Evolutionary conservation across 2,329 filamentous ascomycete genomes (phyloP), one percentile per base, ranked within the genome.

Genomic region (Purpureocillium lavendulum): DNA sequence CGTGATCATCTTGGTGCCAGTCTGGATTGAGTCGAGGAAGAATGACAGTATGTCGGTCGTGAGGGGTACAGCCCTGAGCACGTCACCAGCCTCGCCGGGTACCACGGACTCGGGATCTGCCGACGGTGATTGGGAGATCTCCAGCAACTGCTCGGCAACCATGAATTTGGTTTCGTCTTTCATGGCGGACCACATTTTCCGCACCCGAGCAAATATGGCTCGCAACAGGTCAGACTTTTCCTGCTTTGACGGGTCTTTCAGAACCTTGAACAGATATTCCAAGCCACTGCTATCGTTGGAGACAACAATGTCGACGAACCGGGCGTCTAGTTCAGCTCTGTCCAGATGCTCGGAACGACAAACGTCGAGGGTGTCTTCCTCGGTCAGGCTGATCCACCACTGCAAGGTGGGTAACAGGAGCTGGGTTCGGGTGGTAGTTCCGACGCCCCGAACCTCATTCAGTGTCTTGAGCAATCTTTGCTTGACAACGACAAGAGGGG

Each of bases 11-110:
- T 84, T 79, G 3, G 80, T 73, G n/a, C 82, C 76, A 12, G 78
- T 80, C 41, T 87, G 83, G 31, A 95, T 73, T 17, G 77, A 80
- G 46, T 84, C 75, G 7, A 95, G 64, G 60, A 94, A 87, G 35
- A 73, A 71, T 1, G 79, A 66, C 8, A 96, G 71, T 17, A 87
- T 80, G 24, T 80, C 69, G 0, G 84, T 86, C 2, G 84, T 80
- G 30, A 94, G 70, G n/a, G 80, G 69, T 7, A 94, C 74, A 42
- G 73, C 79, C 41, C 81, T 77, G 40, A 97, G 68, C 18, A 89
- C 71, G 40, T 89, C 84, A 8, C 80, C 72, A 3, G 85, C 80
- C 55, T 84, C 73, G 10, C 66, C 66, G n/a, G 74, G 59, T 35
- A 71, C 65, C 26, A 69, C 49, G 5, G 54, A 54, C 13, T 56